Conservation (phyloP, 2,329 filamentous ascomycete genomes). For the Ceratocystis lukuohia region DNA sequence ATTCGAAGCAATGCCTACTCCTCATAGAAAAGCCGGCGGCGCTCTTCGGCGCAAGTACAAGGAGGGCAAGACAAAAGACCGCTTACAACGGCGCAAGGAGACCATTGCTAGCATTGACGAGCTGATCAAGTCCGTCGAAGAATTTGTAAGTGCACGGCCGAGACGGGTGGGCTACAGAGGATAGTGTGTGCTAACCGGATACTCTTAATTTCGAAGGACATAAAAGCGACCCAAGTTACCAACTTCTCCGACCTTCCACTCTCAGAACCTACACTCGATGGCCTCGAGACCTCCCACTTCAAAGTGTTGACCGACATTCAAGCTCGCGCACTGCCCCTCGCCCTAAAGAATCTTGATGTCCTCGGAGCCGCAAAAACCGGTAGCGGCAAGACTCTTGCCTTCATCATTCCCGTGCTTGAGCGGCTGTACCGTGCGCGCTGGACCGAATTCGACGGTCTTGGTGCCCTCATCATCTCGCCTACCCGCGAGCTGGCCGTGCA, state of each 20-base stretch:
- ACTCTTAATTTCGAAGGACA: constrained; percentile 35
- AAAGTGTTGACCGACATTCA: constrained; percentile 86
- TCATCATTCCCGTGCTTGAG: constrained; percentile 82
- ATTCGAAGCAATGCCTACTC: constrained; percentile 9
- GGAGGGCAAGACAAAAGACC: constrained; percentile 19
- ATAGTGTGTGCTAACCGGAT: not conserved
- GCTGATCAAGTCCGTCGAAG: constrained; percentile 30
- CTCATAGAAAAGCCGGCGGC: constrained; percentile 12
- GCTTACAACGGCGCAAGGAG: constrained; percentile 27
- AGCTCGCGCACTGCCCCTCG: constrained; percentile 72
- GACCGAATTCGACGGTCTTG: constrained; percentile 81
- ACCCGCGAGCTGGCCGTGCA: constrained; percentile 92
- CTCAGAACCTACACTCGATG: constrained; percentile 63
- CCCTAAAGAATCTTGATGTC: constrained; percentile 74
- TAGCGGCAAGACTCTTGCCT: constrained; percentile 88
- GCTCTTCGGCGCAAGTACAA: constrained; percentile 18
- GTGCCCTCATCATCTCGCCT: constrained; percentile 83
- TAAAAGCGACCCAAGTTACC: constrained; percentile 44
- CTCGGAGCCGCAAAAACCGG: constrained; percentile 92
- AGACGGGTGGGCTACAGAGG: not conserved
- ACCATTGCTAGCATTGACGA: constrained; percentile 30
- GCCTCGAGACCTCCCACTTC: constrained; percentile 78
- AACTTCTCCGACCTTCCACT: constrained; percentile 76
- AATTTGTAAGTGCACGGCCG: constrained; percentile 28
- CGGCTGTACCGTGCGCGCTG: constrained; percentile 81